Conservation (phyloP, 78 protist genomes). For the Dictyostelium capitatum region DNA sequence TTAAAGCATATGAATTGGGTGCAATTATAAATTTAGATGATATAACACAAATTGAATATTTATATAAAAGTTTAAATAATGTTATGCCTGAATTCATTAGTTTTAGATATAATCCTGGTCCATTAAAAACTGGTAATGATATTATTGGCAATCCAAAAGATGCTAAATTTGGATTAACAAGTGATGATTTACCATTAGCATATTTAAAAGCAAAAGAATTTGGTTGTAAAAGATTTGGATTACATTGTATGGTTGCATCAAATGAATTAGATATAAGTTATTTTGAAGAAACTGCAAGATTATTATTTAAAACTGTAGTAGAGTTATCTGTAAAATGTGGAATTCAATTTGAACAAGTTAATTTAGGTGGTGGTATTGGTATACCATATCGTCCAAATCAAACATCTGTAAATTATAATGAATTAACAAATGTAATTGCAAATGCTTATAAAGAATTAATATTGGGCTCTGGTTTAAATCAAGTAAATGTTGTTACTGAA, state of each 20-base stretch:
- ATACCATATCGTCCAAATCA: constrained; percentile 70
- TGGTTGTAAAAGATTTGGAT: constrained; percentile 59
- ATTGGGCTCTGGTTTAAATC: not conserved
- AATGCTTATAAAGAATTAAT: constrained; percentile 8
- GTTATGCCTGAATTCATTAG: constrained; percentile 40
- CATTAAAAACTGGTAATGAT: constrained; percentile 59
- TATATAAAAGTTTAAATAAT: constrained; percentile 17
- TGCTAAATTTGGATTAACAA: constrained; percentile 73
- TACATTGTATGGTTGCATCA: constrained; percentile 78
- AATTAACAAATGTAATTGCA: not conserved
- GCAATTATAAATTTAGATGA: constrained; percentile 74
- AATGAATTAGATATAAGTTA: constrained; percentile 55
- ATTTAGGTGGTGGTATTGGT: constrained; percentile 80
- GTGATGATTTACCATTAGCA: not conserved
- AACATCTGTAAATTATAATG: not conserved
- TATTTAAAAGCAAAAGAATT: constrained; percentile 12
- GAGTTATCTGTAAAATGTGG: not conserved
- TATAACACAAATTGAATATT: constrained; percentile 54
- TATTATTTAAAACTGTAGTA: constrained; percentile 27
- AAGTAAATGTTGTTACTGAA: constrained; percentile 46
- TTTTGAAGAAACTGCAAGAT: constrained; percentile 66
- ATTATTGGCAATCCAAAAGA: constrained; percentile 79
- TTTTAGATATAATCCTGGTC: constrained; percentile 71
- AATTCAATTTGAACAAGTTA: constrained; percentile 57
- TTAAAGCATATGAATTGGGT: constrained; percentile 65